Conservation (phyloP, 768 basidiomycete genomes). For the Leucocoprinus sp. region DNA sequence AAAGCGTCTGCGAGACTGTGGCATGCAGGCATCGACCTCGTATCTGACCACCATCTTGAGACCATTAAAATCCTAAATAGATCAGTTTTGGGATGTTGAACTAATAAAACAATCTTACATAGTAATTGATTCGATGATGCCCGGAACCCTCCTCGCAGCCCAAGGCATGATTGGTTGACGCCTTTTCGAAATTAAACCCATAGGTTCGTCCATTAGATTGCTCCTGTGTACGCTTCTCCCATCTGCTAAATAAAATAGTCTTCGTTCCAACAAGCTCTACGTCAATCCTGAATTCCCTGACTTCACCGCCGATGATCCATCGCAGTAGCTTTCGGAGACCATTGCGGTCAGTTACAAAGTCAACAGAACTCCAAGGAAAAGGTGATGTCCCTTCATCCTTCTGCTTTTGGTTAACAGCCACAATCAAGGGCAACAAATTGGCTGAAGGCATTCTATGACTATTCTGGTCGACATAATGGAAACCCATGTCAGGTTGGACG, state of each 20-base stretch:
- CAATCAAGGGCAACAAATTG: constrained; percentile 46
- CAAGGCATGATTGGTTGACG: constrained; percentile 35
- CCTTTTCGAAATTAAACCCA: constrained; percentile 57
- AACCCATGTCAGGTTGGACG: constrained; percentile 46
- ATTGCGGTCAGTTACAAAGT: constrained; percentile 59
- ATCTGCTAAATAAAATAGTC: constrained; percentile 58
- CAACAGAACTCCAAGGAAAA: constrained; percentile 36
- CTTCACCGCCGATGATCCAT: constrained; percentile 36
- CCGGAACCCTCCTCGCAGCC: constrained; percentile 45
- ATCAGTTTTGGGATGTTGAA: constrained; percentile 1
- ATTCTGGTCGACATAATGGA: constrained; percentile 50
- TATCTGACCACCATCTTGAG: constrained; percentile 23
- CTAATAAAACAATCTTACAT: constrained; percentile 34
- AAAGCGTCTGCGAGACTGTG: constrained; percentile 16
- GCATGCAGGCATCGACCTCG: constrained; percentile 23
- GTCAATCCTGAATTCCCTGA: constrained; percentile 60
- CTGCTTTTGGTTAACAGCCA: constrained; percentile 40
- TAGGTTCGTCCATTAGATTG: constrained; percentile 33
- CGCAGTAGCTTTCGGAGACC: constrained; percentile 53
- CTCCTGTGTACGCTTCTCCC: constrained; percentile 35
- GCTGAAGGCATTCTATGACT: constrained; percentile 31
- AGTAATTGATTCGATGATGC: constrained; percentile 56
- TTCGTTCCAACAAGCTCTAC: constrained; percentile 48
- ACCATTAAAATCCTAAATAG: constrained; percentile 44
- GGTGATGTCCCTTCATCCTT: constrained; percentile 22